Base-by-base conservation (phyloP, 129 eudicot species). In the Artemisia tridentata region DNA sequence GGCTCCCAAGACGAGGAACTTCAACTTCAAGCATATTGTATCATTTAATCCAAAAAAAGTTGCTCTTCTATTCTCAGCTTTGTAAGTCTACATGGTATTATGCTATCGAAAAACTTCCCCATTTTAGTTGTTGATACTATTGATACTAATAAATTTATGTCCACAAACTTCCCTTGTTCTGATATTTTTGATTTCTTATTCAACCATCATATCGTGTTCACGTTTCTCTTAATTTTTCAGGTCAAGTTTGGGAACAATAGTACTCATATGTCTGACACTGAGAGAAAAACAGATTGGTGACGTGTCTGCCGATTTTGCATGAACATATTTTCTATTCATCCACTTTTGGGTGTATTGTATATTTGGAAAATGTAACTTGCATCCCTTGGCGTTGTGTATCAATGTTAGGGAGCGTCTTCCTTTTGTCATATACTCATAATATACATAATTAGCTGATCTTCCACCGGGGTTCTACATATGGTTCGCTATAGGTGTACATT, bases 31-130 rank as follows among this genome's bases (percentile, higher is more conserved):
- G 82, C 91, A 95, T 25, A 71, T 95, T 19, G 51, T 83, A 41
- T 86, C 91, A 11, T 89, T 92, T 79, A 88, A 86, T 83, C 87
- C 98, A 71, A 87, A 91, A 85, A 90, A 81, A 79, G 86, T 92
- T n/a, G 95, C 88, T 78, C 86, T 92, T 68, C 71, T 92, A 69
- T 92, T 89, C 88, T 92, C 98, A 19, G 69, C 85, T 71, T 63
- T 92, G 98, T 92, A 86, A 88, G 98, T 41, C 72, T 73, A 47
- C 68, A 31, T 15, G 51, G 73, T 31, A 34, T 25, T 19, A 4
- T 54, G 27, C 18, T 38, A 38, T 38, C 11, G 9, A 38, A 7
- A 38, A 38, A 7, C 10, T 38, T 38, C 10, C 45, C 45, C 10
- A 1, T 7, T 38, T 38, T 7, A 0, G 45, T 8, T 38, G 10